Evolutionary conservation across 2,329 filamentous ascomycete species (phyloP), one percentile per base, ranked within the genome.

Genomic region (Sporothrix mexicana): DNA sequence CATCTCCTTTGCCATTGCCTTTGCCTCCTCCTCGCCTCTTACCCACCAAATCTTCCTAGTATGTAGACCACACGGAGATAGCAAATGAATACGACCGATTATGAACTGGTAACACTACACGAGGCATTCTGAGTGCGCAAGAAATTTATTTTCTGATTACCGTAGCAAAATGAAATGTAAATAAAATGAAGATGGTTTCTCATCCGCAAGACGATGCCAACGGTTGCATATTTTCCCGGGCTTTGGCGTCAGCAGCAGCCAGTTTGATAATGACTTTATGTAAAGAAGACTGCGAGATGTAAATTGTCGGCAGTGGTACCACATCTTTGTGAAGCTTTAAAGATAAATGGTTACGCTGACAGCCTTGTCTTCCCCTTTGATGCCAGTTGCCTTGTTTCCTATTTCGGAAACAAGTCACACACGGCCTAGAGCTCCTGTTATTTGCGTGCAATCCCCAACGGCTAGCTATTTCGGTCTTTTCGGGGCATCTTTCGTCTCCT

Each of bases 1-100:
- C 36, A 12, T 5, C n/a, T n/a, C n/a, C n/a, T 67, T 51, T 68
- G 61, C 15, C 10, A 10, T 25, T 69, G n/a, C n/a, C 36, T 57
- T 2, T 51, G n/a, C 10, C 23, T 45, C 57, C 23, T 47, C 30
- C 43, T 43, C 15, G 25, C 47, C 41, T 36, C 13, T 51, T 68
- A 41, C 10, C 30, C 30, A 15, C 20, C 62, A 12, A 17, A 51
- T 67, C 64, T 51, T 67, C 30, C n/a, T 12, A 69, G 51, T 69
- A 69, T 69, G 67, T 69, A 69, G 67, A 47, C 20, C 51, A 43
- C 64, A 53, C 7, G 45, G 45, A 68, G 30, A 57, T 57, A 59
- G 67, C 51, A 23, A 17, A 57, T 36, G 36, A 59, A 69, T 69
- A 69, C 25, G 67, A 69, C 67, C 47, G 30, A 25, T 69, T 45